Conservation (phyloP, 2,329 filamentous ascomycete genomes). For the Monilinia laxa region DNA sequence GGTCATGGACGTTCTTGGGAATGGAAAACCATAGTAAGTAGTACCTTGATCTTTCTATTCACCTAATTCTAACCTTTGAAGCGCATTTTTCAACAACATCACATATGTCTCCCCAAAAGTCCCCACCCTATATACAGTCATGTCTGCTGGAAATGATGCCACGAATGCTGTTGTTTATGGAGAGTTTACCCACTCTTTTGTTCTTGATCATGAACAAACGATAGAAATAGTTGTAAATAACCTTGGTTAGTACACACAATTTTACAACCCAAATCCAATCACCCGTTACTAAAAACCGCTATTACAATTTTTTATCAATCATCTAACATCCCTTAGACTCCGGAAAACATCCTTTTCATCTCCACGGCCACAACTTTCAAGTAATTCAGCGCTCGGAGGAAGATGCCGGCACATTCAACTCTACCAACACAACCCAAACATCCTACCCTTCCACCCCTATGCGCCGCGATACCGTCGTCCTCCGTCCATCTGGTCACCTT, state of each 20-base stretch:
- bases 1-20: slow-evolving; percentile 63
- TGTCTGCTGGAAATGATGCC: slow-evolving; percentile 54
- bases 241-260: slow-evolving; percentile 40
- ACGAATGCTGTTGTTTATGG: slow-evolving; percentile 64
- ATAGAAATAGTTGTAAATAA: slow-evolving; percentile 80
- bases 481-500: slow-evolving; percentile 65
- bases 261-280: neutral
- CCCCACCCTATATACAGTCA: slow-evolving; percentile 65
- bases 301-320: neutral
- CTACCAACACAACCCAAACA: slow-evolving; percentile 46
- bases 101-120: slow-evolving; percentile 65
- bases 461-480: slow-evolving; percentile 65
- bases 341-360: slow-evolving; percentile 69
- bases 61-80: slow-evolving; percentile 27
- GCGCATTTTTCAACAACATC: slow-evolving; percentile 60
- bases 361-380: slow-evolving; percentile 77
- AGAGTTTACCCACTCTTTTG: slow-evolving; percentile 61
- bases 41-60: neutral
- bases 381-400: slow-evolving; percentile 60
- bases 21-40: slow-evolving; percentile 65
- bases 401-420: slow-evolving; percentile 55
- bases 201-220: slow-evolving; percentile 66
- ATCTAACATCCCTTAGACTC: slow-evolving; percentile 47
- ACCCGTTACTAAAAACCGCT: neutral
- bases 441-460: slow-evolving; percentile 57